Evolutionary conservation across 202 grass and related monocot genomes (phyloP), one percentile per base, ranked within the genome.

Genomic region (Schoenoplectus tabernaemontani): DNA sequence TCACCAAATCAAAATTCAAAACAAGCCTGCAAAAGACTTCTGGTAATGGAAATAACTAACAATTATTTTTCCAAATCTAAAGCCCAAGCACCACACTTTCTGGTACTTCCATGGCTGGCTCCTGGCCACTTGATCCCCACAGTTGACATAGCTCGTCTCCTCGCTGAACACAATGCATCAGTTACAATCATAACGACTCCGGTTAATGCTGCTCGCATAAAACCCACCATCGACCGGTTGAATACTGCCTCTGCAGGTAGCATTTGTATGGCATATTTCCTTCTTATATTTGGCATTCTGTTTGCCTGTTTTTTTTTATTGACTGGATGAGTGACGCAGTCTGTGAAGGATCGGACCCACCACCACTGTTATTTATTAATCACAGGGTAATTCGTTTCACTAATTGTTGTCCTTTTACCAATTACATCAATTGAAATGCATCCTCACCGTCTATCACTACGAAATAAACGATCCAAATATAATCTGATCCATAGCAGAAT

Each of bases 141-240:
- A 4, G 79, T 78, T 0, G 87, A 92, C 78, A 85, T 92, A 72
- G 90, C 84, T 82, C 80, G 64, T 71, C 87, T 92, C 60, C 74
- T 92, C 5, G 65, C 90, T 9, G 15, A 80, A 7, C 91, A 87
- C 8, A 82, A 77, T 16, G 82, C 83, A 19, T 15, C 46, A 2
- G 78, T 90, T 37, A 78, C 78, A 47, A 61, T 93, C 86, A 64
- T 93, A 84, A 90, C 84, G 19, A 90, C 91, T 47, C 86, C 83
- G 7, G 86, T 77, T 61, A 90, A 84, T 64, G 81, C 84, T 4
- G 60, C 73, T 1, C 16, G 83, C 16, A 50, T 83, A 10, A 86
- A 62, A 70, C 68, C 68, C 59, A 86, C 76, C 0, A 75, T 90
- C 3, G 78, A 79, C 59, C 56, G 26, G 4, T 51, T 28, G 60